Evolutionary conservation across 331 rosid species (phyloP).

Genomic region (Prunus yedoensis): DNA sequence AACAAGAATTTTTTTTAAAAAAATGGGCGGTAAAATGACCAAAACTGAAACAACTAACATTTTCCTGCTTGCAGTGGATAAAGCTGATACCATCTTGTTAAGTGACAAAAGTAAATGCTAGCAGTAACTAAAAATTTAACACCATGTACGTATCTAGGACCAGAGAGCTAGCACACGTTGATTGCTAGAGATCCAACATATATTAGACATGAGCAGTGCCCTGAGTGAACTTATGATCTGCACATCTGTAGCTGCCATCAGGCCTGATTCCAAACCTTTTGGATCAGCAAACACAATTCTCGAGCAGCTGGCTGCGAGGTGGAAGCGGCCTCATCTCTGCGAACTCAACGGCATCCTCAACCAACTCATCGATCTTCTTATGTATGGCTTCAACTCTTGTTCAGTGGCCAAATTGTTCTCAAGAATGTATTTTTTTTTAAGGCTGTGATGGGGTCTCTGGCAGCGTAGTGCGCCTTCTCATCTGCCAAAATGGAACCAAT

Average conservation of each 20-base stretch:
- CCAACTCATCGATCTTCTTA: slow-evolving; percentile 72
- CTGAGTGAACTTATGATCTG: slow-evolving; percentile 94
- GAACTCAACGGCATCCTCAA: slow-evolving; percentile 85
- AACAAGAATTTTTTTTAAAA: slow-evolving; percentile 27
- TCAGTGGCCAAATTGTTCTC: too few relatives aligned
- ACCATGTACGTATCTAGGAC: slow-evolving; percentile 33
- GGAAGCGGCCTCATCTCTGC: slow-evolving; percentile 86
- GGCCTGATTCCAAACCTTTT: slow-evolving; percentile 97
- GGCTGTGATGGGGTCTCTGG: too few relatives aligned
- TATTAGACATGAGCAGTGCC: slow-evolving; percentile 94
- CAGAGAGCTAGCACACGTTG: slow-evolving; percentile 16
- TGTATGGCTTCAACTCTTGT: too few relatives aligned
- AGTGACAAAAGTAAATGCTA: slow-evolving; percentile 29
- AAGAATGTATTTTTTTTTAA: too few relatives aligned
- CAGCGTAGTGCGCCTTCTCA: too few relatives aligned
- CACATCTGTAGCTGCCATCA: slow-evolving; percentile 90
- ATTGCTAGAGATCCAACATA: slow-evolving; percentile 11
- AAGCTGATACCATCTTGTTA: slow-evolving; percentile 20
- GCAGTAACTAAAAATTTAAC: slow-evolving; percentile 26
- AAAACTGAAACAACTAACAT: slow-evolving; percentile 37
- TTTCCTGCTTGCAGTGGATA: slow-evolving; percentile 36
- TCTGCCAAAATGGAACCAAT: too few relatives aligned
- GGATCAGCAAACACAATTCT: slow-evolving; percentile 98
- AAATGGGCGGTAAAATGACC: slow-evolving; percentile 7
- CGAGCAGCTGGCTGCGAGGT: slow-evolving; percentile 79